Evolutionary conservation across 139 green algal species (phyloP).

Genomic region (Mychonastes homosphaera): DNA sequence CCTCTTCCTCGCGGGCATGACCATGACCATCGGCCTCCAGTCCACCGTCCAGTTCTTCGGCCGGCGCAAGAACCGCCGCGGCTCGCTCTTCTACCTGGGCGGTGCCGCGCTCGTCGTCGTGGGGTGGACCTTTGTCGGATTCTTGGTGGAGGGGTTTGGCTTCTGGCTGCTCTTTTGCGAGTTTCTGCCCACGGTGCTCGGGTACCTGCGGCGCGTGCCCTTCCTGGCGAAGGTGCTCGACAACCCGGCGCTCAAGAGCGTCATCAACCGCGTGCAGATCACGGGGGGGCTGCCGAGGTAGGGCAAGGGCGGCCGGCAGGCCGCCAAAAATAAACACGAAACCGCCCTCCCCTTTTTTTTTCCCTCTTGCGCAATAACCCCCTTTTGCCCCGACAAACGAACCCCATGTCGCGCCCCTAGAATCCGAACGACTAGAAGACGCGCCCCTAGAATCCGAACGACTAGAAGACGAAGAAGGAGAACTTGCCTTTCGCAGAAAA

Average conservation of each 20-base stretch:
- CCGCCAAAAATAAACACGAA: too few species aligned
- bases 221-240: constrained; percentile 68
- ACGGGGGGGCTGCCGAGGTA: too few species aligned
- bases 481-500: too few species aligned
- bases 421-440: too few species aligned
- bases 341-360: too few species aligned
- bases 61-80: constrained; percentile 76
- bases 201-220: constrained; percentile 70
- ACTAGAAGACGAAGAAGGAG: too few species aligned
- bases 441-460: too few species aligned
- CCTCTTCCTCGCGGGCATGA: constrained; percentile 81
- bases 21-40: constrained; percentile 77
- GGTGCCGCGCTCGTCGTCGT: constrained; percentile 74
- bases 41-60: constrained; percentile 81
- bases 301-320: too few species aligned
- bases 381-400: too few species aligned
- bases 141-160: constrained; percentile 80
- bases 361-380: too few species aligned
- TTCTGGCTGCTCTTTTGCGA: constrained; percentile 90
- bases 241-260: constrained; percentile 62
- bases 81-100: constrained; percentile 71
- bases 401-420: too few species aligned
- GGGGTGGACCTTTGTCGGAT: constrained; percentile 76
- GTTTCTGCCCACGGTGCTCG: constrained; percentile 87
- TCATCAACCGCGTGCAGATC: too few species aligned